These are phyloP conservation scores for Apiospora pterosperma DNA, from an alignment of 2,329 filamentous ascomycete species.

Conservation along the genomic window DNA sequence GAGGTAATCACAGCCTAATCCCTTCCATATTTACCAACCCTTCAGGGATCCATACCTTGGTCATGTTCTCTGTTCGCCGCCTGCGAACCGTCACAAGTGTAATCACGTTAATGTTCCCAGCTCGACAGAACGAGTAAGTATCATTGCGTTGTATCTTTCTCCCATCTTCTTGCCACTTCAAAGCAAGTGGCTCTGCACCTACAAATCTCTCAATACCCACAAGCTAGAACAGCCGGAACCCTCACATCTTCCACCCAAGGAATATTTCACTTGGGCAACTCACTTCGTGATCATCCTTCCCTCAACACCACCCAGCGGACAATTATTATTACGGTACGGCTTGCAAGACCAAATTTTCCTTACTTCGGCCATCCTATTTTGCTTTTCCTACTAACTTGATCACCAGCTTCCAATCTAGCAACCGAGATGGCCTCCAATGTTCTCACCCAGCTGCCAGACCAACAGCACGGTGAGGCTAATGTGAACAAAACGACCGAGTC, in stretches of 20 bases:
- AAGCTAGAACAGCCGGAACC: background rate
- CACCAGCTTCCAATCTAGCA: background rate
- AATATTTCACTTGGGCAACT: background rate
- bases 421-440: background rate
- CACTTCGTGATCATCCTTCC: background rate
- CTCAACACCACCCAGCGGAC: background rate
- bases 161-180: too few relatives aligned
- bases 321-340: background rate
- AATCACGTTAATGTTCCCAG: too few relatives aligned
- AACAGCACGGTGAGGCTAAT: background rate
- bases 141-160: too few relatives aligned
- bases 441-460: background rate
- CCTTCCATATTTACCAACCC: too few relatives aligned
- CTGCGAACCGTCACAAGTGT: too few relatives aligned
- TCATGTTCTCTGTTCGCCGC: too few relatives aligned
- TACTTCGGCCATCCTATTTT: too few relatives aligned
- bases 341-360: background rate
- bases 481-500: background rate
- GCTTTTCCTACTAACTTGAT: background rate
- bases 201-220: background rate
- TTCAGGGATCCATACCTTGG: too few relatives aligned
- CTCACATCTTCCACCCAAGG: background rate
- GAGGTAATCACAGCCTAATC: too few relatives aligned
- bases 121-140: too few relatives aligned
- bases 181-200: too few relatives aligned